Base-by-base conservation (phyloP, 2,329 filamentous ascomycete species). In the Alternaria gaisen region DNA sequence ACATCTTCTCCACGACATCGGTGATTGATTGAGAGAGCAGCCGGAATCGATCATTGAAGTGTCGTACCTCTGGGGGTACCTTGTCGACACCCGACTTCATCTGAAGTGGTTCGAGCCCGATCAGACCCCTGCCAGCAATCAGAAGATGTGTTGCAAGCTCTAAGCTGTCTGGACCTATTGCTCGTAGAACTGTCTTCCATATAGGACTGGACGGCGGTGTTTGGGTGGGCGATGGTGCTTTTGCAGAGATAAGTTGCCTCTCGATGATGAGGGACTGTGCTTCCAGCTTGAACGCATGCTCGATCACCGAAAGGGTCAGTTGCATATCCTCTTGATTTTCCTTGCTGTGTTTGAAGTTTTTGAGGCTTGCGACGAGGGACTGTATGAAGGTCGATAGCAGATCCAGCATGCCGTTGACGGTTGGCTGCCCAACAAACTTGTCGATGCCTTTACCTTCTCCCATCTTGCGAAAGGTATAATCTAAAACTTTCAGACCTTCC, bases 11-110 rank as follows among this genome's bases (percentile, higher is more conserved):
- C 41, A 98, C 85, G 47, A 97, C 87, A 60, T 87, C 86, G 18
- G 89, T 89, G 24, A 97, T 86, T 32, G 87, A 84, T 53, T 85
- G 82, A 43, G 86, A 87, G 2, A 90, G 80, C 57, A 87, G 82
- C 24, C 83, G 82, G 60, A 94, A 90, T 24, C 90, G 88, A 47
- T 84, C 80, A 73, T 98, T 98, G 83, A 97, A 98, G 28, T 87
- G 84, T n/a, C 83, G 82, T 69, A 90, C 90, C 58, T 79, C 88
- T 79, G 80, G 84, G 68, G 71, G 85, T 71, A 69, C 67, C 51
- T 71, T 85, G 10, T 70, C 72, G 16, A 74, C 65, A 5, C 75
- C 70, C 38, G 77, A 67, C 57, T 79, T 81, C 60, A 77, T 70
- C 5, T 76, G 71, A 57, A 97, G 90, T 56, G 88, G 87, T 75